Base-by-base conservation (phyloP, 164 flowering plant genomes). In the Warburgia ugandensis region DNA sequence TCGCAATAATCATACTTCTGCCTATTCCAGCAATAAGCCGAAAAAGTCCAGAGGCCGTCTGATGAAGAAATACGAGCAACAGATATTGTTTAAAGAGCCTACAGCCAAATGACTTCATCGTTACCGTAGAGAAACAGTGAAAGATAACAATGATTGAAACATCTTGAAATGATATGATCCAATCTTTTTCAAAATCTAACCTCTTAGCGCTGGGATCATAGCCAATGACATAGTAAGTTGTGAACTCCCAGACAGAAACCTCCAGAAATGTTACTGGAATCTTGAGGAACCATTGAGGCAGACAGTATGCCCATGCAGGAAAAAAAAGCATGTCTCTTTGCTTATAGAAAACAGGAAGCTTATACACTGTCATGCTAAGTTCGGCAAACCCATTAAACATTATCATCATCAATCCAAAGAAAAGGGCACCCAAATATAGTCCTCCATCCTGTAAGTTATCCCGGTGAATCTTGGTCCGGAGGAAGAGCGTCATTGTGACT, bases 1-100 rank as follows among this genome's bases (percentile, higher is more conserved):
- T 66, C 22, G 81, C 75, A 35, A 79, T 36, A 16, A 74, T 65
- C 78, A 74, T 70, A 60, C 64, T 59, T 51, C 85, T 66, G 5
- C 85, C 78, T 2, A 62, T 1, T 14, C 67, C 66, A 8, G 58
- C 79, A 23, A 68, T 60, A 4, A 67, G 37, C 35, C 78, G 67
- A 45, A 77, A 79, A 35, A 79, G 47, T 21, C 30, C 71, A 40
- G 74, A 64, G 17, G 85, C 74, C 73, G 68, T 65, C 56, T 72
- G 78, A 40, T 61, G 55, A 1, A 63, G 45, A 32, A 68, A 52
- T 27, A 74, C 11, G 5, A 79, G 77, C 4, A 79, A 30, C 39
- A 74, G 52, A 54, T 58, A 72, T 16, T 77, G 76, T 51, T 65
- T 74, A 17, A 75, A 61, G 12, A 74, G 64, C 59, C 84, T 78